A percentile compares a stretch with the other conserved stretches of the same genome.
phyloP scores from a whole-genome alignment of 1,284 basidiomycete species.

The Papiliotrema flavescens region DNA sequence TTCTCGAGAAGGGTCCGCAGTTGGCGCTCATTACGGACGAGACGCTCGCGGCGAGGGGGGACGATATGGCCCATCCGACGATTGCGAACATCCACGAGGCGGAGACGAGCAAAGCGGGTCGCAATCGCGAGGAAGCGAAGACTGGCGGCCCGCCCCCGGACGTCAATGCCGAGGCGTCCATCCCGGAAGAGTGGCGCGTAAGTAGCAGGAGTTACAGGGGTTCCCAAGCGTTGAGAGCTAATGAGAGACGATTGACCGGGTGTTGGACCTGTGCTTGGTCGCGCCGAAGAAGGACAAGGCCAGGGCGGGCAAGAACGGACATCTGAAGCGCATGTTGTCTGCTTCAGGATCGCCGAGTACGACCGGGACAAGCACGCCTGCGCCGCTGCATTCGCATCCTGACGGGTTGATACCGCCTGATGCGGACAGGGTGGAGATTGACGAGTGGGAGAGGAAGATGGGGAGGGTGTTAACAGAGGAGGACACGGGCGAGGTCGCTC shows the following conservation, averaged over 20 bases:
- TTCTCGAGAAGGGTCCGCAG: slow-evolving; percentile 65
- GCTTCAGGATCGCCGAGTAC: too few relatives aligned
- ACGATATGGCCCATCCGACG: slow-evolving; percentile 44
- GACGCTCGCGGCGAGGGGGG: slow-evolving; percentile 42
- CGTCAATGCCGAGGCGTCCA: slow-evolving; percentile 62
- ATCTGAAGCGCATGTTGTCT: slow-evolving; percentile 32
- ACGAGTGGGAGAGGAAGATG: slow-evolving; percentile 59
- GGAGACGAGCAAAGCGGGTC: slow-evolving; percentile 12
- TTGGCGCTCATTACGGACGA: slow-evolving; percentile 59
- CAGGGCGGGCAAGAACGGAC: too few relatives aligned
- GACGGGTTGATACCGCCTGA: slow-evolving; percentile 35
- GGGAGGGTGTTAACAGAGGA: slow-evolving; percentile 52
- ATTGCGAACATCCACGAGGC: slow-evolving; percentile 42
- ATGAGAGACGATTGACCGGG: slow-evolving; percentile 64
- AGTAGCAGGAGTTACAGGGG: slow-evolving; percentile 11
- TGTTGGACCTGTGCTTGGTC: slow-evolving; percentile 65
- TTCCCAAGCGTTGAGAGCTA: slow-evolving; percentile 3
- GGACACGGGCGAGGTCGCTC: slow-evolving; percentile 57
- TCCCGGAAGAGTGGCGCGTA: slow-evolving; percentile 57
- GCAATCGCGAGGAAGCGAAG: slow-evolving; percentile 3
- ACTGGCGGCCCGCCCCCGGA: slow-evolving; percentile 47
- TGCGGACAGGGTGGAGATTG: slow-evolving; percentile 33
- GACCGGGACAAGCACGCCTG: slow-evolving; percentile 16
- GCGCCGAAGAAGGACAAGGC: background rate
- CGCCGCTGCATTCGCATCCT: slow-evolving; percentile 12